Evolutionary conservation across 768 basidiomycete genomes (phyloP).

Genomic region (Coprinellus micaceus): DNA sequence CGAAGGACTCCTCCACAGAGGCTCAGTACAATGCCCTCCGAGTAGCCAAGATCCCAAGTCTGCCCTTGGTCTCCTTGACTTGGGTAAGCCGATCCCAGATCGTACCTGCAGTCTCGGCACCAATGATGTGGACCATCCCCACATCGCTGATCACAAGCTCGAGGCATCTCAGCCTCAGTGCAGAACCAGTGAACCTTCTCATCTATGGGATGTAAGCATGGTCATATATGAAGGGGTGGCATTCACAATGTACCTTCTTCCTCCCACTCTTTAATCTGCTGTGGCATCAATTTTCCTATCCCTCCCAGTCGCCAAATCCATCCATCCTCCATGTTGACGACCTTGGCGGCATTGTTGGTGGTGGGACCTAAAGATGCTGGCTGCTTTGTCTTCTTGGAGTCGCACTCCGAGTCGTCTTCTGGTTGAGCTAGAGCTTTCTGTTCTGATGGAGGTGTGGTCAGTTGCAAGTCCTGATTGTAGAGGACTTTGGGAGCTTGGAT

Average conservation of each 20-base stretch:
- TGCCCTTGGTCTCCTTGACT: conserved; percentile 25
- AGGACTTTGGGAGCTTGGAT: background rate
- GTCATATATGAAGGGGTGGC: too few relatives aligned
- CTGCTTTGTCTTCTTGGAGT: background rate
- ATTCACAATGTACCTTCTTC: background rate
- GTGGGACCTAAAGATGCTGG: background rate
- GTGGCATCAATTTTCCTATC: background rate
- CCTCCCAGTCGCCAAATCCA: background rate
- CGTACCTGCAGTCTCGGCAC: conserved; percentile 18
- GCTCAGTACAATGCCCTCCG: conserved; percentile 18
- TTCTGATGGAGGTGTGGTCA: background rate
- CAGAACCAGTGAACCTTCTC: too few relatives aligned
- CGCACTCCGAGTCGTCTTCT: background rate
- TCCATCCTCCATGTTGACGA: background rate
- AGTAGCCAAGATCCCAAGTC: conserved; percentile 21
- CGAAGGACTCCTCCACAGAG: conserved; percentile 21
- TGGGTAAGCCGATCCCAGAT: conserved; percentile 25
- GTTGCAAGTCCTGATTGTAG: background rate
- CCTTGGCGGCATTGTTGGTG: background rate
- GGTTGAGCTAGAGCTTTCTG: background rate
- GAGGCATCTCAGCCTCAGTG: too few relatives aligned
- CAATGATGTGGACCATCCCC: background rate
- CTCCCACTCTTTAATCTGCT: background rate
- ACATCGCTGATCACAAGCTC: too few relatives aligned
- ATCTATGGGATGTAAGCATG: too few relatives aligned